A percentile compares a stretch with the other conserved stretches of the same genome.
Conservation (phyloP, 208 protist species). For the Endotrypanum monterogeii region DNA sequence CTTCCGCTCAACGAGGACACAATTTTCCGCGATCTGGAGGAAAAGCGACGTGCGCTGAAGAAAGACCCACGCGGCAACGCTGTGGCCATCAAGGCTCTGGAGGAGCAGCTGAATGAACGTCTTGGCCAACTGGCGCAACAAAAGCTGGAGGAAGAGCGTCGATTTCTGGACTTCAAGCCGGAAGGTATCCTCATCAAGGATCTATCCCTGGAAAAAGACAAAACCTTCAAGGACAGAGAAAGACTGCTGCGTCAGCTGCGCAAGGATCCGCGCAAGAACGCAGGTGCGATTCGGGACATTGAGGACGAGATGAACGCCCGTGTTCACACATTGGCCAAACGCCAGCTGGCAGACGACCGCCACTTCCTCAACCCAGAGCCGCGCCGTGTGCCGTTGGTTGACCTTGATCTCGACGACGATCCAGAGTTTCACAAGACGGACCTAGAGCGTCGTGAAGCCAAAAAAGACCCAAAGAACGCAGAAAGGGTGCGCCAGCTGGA, state of each 20-base stretch:
- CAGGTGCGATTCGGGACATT: conserved; percentile 41
- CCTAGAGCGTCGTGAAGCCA: conserved; percentile 48
- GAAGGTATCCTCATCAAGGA: conserved; percentile 64
- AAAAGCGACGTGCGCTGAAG: conserved; percentile 54
- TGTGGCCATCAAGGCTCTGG: conserved; percentile 49
- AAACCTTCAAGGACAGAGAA: conserved; percentile 58
- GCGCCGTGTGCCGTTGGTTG: conserved; percentile 55
- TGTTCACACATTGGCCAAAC: conserved; percentile 51
- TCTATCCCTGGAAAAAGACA: conserved; percentile 57
- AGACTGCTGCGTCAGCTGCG: conserved; percentile 45
- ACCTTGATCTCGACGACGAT: conserved; percentile 72
- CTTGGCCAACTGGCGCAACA: conserved; percentile 60
- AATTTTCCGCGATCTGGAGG: conserved; percentile 61
- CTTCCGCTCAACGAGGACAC: conserved; percentile 69
- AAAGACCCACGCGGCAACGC: conserved; percentile 48
- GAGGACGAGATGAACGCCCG: conserved; percentile 63
- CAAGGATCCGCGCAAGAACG: conserved; percentile 49
- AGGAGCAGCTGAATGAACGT: conserved; percentile 63
- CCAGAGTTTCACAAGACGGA: conserved; percentile 54
- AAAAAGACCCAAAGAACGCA: conserved; percentile 41
- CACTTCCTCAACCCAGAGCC: conserved; percentile 76
- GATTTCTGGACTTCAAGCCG: conserved; percentile 57
- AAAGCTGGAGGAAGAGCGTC: conserved; percentile 49
- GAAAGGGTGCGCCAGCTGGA: conserved; percentile 47
- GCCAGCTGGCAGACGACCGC: conserved; percentile 49